Conservation (phyloP, 78 protist species). For the Bodo saltans region DNA sequence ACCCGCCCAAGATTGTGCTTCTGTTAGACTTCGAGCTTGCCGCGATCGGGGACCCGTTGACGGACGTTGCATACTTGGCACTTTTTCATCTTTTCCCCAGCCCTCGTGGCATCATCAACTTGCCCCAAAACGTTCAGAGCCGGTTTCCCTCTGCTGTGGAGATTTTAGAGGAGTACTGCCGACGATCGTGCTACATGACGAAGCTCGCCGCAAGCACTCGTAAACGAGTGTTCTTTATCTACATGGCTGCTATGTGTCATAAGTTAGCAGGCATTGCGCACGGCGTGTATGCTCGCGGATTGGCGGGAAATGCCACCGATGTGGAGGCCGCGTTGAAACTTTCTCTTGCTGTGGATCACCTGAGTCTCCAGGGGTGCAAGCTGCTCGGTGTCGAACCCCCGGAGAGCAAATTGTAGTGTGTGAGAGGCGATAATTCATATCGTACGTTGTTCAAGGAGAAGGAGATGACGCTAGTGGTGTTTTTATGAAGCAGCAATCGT, state of each 20-base stretch:
- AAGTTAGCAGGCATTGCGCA: neutral
- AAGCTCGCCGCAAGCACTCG: neutral
- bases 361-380: too few species aligned
- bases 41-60: conserved; percentile 55
- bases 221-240: neutral
- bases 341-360: too few species aligned
- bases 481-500: too few species aligned
- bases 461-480: too few species aligned
- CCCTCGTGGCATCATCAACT: neutral
- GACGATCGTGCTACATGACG: neutral
- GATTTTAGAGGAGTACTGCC: neutral
- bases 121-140: neutral
- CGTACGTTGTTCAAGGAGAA: too few species aligned
- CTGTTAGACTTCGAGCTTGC: conserved; percentile 68
- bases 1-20: conserved; percentile 47
- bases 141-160: neutral
- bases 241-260: neutral
- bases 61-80: conserved; percentile 53
- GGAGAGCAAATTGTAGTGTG: too few species aligned
- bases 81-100: conserved; percentile 29
- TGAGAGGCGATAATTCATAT: too few species aligned
- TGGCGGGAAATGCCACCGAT: neutral
- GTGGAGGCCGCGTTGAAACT: neutral
- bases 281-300: neutral
- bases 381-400: too few species aligned